phyloP scores from a whole-genome alignment of 768 basidiomycete genomes.

The Inosperma sp. region DNA sequence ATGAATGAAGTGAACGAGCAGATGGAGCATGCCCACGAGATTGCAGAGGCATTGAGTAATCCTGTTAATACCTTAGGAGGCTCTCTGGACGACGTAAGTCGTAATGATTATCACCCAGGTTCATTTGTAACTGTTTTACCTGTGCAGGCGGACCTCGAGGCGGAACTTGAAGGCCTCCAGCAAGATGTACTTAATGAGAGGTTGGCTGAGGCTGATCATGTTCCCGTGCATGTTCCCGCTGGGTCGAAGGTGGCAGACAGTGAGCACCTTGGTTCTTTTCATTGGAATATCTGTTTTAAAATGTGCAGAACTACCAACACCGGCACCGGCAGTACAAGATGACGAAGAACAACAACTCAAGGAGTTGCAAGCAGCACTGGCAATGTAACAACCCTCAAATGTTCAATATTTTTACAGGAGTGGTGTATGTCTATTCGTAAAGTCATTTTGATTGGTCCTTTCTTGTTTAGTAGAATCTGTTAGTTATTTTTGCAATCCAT shows the following conservation, averaged over 20 bases:
- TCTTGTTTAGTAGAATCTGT: no score
- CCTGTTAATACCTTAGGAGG: constrained; percentile 56
- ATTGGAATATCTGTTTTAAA: not conserved
- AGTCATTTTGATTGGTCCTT: no score
- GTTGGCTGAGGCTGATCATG: constrained; percentile 82
- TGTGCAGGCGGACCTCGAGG: constrained; percentile 66
- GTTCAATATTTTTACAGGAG: no score
- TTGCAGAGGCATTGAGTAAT: constrained; percentile 81
- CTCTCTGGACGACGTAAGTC: constrained; percentile 67
- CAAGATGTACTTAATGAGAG: constrained; percentile 83
- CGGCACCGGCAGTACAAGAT: constrained; percentile 52
- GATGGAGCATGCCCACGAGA: constrained; percentile 88
- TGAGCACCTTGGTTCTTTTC: constrained; percentile 31
- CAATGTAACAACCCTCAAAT: constrained; percentile 59
- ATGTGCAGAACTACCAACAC: constrained; percentile 23
- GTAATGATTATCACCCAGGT: not conserved
- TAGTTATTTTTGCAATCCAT: no score
- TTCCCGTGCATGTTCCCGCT: constrained; percentile 78
- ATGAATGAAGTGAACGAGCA: constrained; percentile 89
- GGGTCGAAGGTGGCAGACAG: constrained; percentile 48
- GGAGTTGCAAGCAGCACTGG: constrained; percentile 82
- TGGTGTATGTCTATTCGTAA: no score
- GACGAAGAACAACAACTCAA: constrained; percentile 89
- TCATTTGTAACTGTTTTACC: not conserved
- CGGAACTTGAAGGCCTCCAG: constrained; percentile 82